These are phyloP conservation scores for Stipa capillata DNA, from an alignment of 176 grass and related monocot genomes.

Conservation along the genomic window DNA sequence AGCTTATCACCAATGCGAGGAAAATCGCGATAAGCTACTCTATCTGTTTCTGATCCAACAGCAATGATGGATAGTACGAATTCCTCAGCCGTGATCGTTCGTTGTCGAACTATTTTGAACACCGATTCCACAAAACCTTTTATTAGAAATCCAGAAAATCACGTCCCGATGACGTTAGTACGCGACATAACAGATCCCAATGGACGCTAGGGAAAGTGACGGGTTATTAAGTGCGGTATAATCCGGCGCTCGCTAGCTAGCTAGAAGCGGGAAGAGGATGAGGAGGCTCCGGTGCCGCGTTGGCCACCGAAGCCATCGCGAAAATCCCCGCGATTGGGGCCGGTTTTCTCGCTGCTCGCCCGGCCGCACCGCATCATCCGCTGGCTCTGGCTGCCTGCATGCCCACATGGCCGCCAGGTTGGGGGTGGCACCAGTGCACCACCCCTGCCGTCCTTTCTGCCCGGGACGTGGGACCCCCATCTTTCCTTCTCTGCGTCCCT, in stretches of 20 bases:
- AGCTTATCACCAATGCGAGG: too few relatives aligned
- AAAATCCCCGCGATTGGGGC: not conserved
- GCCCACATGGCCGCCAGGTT: slow-evolving; percentile 25
- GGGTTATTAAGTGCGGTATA: not conserved
- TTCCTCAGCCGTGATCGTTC: not conserved
- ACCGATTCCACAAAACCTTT: not conserved
- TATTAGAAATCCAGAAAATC: not conserved
- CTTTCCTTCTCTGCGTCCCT: too few relatives aligned
- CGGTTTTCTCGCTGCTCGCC: too few relatives aligned
- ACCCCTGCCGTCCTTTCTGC: not conserved
- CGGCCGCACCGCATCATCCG: not conserved
- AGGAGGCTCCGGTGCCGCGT: slow-evolving; percentile 38
- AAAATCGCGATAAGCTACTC: too few relatives aligned
- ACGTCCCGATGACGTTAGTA: too few relatives aligned
- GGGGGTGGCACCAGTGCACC: not conserved
- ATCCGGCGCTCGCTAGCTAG: not conserved
- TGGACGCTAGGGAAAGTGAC: not conserved
- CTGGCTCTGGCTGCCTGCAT: too few relatives aligned
- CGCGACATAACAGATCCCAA: not conserved
- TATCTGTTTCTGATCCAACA: not conserved
- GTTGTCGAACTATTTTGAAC: not conserved
- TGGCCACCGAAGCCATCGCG: slow-evolving; percentile 39
- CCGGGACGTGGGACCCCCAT: not conserved
- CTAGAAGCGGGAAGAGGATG: not conserved
- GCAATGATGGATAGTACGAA: not conserved